Conservation (phyloP, 805 yeast genomes). For the Lachancea mirantina region DNA sequence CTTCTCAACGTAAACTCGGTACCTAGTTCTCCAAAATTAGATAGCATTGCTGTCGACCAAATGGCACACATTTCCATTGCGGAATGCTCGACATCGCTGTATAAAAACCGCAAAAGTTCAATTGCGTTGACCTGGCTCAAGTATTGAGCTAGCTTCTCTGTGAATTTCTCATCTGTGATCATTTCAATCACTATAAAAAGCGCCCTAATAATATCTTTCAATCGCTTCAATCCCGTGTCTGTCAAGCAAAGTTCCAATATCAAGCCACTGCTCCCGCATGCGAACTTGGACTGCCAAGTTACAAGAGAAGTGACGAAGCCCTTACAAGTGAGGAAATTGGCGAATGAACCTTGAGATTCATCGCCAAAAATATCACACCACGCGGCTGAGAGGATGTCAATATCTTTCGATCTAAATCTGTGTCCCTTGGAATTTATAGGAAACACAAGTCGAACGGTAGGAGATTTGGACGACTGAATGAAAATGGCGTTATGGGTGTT, state of each 20-base stretch:
- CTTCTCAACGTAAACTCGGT: slow-evolving; percentile 41
- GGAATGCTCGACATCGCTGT: slow-evolving; percentile 32
- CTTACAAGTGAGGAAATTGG: slow-evolving; percentile 31
- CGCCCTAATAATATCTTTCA: slow-evolving; percentile 30
- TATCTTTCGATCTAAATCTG: slow-evolving; percentile 17
- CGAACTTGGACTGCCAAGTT: slow-evolving; percentile 38
- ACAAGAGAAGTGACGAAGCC: slow-evolving; percentile 34
- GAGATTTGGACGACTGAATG: slow-evolving; percentile 32
- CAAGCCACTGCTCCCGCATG: slow-evolving; percentile 35
- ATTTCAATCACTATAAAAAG: too few species aligned
- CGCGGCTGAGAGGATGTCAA: slow-evolving; percentile 30
- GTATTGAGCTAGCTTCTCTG: slow-evolving; percentile 31
- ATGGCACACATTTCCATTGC: slow-evolving; percentile 44
- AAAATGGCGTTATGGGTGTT: slow-evolving; percentile 28
- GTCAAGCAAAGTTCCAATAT: slow-evolving; percentile 47
- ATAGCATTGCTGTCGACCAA: slow-evolving; percentile 36
- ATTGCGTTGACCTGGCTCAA: slow-evolving; percentile 44
- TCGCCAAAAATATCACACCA: slow-evolving; percentile 61
- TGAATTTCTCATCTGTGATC: slow-evolving; percentile 14
- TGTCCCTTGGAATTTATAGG: slow-evolving; percentile 27
- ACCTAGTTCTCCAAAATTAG: slow-evolving; percentile 26
- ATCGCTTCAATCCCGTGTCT: slow-evolving; percentile 35
- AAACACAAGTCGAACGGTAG: slow-evolving; percentile 41
- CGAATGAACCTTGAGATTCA: slow-evolving; percentile 48
- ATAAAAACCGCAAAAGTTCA: slow-evolving; percentile 40